Evolutionary conservation across 2,329 filamentous ascomycete species (phyloP).

Genomic region (Metarhizium guizhouense): DNA sequence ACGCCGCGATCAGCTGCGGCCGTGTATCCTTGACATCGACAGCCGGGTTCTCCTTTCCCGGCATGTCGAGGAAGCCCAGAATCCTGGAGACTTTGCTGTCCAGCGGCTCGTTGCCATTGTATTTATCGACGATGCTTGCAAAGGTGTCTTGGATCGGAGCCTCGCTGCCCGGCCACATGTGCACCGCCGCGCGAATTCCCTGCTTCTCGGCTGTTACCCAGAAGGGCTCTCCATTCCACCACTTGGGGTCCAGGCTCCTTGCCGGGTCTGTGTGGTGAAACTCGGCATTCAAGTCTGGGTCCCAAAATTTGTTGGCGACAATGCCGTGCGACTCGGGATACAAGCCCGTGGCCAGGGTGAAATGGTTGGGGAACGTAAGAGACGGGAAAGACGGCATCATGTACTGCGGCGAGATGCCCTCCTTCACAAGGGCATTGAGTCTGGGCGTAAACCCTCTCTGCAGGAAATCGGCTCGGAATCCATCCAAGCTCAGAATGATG

Average conservation of each 20-base stretch:
- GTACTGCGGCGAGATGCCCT: constrained; percentile 82
- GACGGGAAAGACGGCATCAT: constrained; percentile 94
- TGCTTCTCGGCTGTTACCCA: constrained; percentile 89
- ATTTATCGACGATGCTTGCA: constrained; percentile 76
- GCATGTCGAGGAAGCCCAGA: constrained; percentile 74
- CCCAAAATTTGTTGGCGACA: constrained; percentile 93
- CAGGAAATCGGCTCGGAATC: constrained; percentile 91
- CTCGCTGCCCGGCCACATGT: constrained; percentile 99
- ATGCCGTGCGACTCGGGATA: constrained; percentile 91
- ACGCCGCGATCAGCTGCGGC: constrained; percentile 87
- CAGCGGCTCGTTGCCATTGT: constrained; percentile 68
- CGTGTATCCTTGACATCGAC: constrained; percentile 46
- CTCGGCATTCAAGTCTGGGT: constrained; percentile 63
- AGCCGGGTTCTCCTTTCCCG: constrained; percentile 55
- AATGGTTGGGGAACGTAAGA: constrained; percentile 95
- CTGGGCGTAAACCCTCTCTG: constrained; percentile 75
- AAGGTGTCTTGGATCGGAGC: constrained; percentile 69
- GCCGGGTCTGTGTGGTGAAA: constrained; percentile 80
- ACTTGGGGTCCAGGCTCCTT: constrained; percentile 72
- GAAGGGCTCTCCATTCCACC: constrained; percentile 91
- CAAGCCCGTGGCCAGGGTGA: constrained; percentile 82
- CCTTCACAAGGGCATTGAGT: constrained; percentile 66
- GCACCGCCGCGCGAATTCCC: constrained; percentile 70
- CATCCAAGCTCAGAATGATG: constrained; percentile 87
- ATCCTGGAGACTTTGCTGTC: constrained; percentile 69